Percentiles rank a stretch among this genome's conserved stretches.
These are phyloP conservation scores for Xerocomellus dryophilus DNA, from an alignment of 768 basidiomycete species.

Conservation along the genomic window DNA sequence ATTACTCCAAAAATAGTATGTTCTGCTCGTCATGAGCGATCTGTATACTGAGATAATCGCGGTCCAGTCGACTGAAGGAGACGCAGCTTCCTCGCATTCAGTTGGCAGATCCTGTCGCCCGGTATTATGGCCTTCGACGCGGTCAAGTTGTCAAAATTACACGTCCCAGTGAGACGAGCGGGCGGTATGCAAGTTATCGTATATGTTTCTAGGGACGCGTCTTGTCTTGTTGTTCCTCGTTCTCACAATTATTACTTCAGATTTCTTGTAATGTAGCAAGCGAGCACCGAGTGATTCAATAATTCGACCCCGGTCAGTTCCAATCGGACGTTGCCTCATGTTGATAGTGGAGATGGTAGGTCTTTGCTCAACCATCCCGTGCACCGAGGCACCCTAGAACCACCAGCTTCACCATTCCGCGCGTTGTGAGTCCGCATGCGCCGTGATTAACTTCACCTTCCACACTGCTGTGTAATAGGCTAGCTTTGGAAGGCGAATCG, in stretches of 20 bases:
- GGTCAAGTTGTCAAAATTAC: slow-evolving; percentile 99
- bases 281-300: slow-evolving; percentile 5
- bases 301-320: not conserved
- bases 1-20: slow-evolving; percentile 91
- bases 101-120: slow-evolving; percentile 93
- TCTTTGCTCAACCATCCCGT: no score
- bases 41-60: slow-evolving; percentile 5
- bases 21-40: slow-evolving; percentile 18
- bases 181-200: slow-evolving; percentile 88
- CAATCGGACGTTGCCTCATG: not conserved
- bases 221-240: not conserved
- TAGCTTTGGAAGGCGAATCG: not conserved
- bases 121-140: slow-evolving; percentile 93
- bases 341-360: not conserved
- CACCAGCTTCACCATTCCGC: not conserved
- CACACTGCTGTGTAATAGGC: not conserved
- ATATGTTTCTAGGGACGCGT: slow-evolving; percentile 66
- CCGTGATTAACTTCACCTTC: not conserved
- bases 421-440: not conserved
- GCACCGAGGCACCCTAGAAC: not conserved
- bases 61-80: slow-evolving; percentile 86
- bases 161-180: slow-evolving; percentile 93
- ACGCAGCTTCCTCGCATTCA: slow-evolving; percentile 98
- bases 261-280: slow-evolving; percentile 15
- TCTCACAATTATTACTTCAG: slow-evolving; percentile 7